Evolutionary conservation across 1,139 yeast genomes (phyloP), one percentile per base, ranked within the genome.

Genomic region (Yamadazyma jaroonii): DNA sequence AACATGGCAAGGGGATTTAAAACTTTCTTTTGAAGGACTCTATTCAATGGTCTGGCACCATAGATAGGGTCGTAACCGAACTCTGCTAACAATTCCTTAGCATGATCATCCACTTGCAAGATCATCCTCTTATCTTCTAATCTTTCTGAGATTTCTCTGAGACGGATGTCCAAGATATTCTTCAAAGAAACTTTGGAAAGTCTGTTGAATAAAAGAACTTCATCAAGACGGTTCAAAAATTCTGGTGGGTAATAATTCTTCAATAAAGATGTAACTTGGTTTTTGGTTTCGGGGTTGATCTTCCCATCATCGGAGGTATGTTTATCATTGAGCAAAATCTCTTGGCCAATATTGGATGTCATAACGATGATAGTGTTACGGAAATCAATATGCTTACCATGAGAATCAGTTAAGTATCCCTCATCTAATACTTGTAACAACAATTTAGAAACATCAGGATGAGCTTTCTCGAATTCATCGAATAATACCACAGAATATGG

Each of bases 291-390:
- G 23, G 67, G 65, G 28, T 61, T 57, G 20, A 79, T 64, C 36
- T 77, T 76, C 3, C 77, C 76, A 44, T 66, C 72, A 6, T 67
- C 74, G 21, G 51, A 42, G 9, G 68, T 47, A 21, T 64, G 60
- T 31, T 57, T 61, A 49, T 86, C 96, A 10, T 81, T 68, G 37
- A 89, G 64, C 45, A 92, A 70, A 36, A 85, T 77, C 47, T 90
- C 96, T 59, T 92, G 97, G 6, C 98, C 98, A 53, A 92, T 86
- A 57, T 92, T 92, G 3, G 96, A 87, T 0, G 98, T 92, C 95
- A 92, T 86, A n/a, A 92, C 95, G 51, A 92, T 87, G 40, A 92
- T 84, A 1, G 97, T 86, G 59, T 92, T 92, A 49, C 89, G 79
- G 77, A 92, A 92, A 60, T 92, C 97, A 40, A 92, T 87, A 51